These are phyloP conservation scores for Tuber brumale DNA, from an alignment of 495 filamentous ascomycete genomes.

Conservation along the genomic window DNA sequence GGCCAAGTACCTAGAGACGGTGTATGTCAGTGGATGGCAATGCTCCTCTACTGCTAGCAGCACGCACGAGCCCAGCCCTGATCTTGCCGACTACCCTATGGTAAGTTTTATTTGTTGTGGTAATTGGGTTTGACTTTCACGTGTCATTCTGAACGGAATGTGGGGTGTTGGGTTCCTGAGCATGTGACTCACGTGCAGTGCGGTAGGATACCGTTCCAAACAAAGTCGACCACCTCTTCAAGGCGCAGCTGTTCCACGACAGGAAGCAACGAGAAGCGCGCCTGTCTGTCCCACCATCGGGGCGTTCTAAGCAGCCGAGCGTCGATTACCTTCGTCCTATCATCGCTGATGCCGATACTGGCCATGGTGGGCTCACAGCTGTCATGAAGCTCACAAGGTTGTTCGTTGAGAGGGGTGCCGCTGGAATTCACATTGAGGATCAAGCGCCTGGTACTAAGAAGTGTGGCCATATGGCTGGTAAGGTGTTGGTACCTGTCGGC, in stretches of 20 bases:
- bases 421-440: conserved; percentile 97
- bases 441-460: conserved; percentile 99
- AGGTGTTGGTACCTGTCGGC: conserved; percentile 92
- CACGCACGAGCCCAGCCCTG: conserved; percentile 89
- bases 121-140: conserved; percentile 13
- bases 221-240: conserved; percentile 94
- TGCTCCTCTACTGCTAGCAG: conserved; percentile 92
- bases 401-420: conserved; percentile 93
- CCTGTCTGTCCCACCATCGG: conserved; percentile 64
- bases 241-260: conserved; percentile 98
- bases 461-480: conserved; percentile 98
- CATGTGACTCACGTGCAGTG: conserved; percentile 25
- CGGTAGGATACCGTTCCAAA: conserved; percentile 89
- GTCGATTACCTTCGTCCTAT: conserved; percentile 93
- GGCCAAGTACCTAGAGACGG: conserved; percentile 96
- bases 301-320: conserved; percentile 69
- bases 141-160: conserved; percentile 8
- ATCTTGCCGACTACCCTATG: conserved; percentile 97
- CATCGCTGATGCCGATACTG: conserved; percentile 94
- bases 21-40: conserved; percentile 98
- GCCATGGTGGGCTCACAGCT: conserved; percentile 92
- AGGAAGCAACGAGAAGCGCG: conserved; percentile 97
- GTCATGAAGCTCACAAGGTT: conserved; percentile 99
- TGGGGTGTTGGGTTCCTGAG: conserved; percentile 17
- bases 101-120: conserved; percentile 49